Evolutionary conservation across 352 stramenopile species (phyloP).

Genomic region (Phytopythium boreale): DNA sequence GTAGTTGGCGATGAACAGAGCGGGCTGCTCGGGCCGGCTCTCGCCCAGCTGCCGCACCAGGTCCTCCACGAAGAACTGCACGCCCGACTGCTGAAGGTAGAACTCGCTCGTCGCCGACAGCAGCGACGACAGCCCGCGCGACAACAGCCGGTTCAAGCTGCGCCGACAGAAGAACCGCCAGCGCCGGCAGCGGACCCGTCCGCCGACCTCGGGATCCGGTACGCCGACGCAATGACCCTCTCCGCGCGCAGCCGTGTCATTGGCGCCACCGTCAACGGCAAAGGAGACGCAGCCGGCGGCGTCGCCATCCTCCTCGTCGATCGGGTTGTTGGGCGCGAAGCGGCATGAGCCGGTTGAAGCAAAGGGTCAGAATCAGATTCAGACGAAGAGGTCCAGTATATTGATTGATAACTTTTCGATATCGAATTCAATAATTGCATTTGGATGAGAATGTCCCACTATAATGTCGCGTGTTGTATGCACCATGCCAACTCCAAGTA

Average conservation of each 20-base stretch:
- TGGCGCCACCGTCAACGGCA: not conserved
- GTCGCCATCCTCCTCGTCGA: not conserved
- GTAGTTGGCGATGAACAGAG: slow-evolving; percentile 41
- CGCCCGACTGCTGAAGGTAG: slow-evolving; percentile 53
- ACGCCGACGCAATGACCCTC: slow-evolving; percentile 33
- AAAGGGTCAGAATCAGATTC: not conserved
- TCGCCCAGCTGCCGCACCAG: slow-evolving; percentile 50
- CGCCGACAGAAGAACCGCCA: not conserved
- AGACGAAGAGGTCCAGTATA: not conserved
- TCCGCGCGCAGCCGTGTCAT: slow-evolving; percentile 42
- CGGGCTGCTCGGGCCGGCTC: slow-evolving; percentile 33
- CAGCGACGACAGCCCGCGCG: slow-evolving; percentile 13
- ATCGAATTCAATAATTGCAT: too few species aligned
- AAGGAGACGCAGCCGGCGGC: too few species aligned
- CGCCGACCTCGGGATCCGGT: slow-evolving; percentile 20
- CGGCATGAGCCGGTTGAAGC: not conserved
- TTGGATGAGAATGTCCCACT: too few species aligned
- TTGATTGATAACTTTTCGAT: too few species aligned
- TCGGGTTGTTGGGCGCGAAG: not conserved
- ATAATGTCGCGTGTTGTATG: too few species aligned
- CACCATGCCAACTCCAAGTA: not conserved
- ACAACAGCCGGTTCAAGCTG: slow-evolving; percentile 15
- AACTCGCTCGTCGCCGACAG: slow-evolving; percentile 23
- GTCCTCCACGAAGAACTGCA: slow-evolving; percentile 56
- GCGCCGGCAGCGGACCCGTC: not conserved